Evolutionary conservation across 805 yeast genomes (phyloP).

Genomic region (Hagleromyces aurorensis): DNA sequence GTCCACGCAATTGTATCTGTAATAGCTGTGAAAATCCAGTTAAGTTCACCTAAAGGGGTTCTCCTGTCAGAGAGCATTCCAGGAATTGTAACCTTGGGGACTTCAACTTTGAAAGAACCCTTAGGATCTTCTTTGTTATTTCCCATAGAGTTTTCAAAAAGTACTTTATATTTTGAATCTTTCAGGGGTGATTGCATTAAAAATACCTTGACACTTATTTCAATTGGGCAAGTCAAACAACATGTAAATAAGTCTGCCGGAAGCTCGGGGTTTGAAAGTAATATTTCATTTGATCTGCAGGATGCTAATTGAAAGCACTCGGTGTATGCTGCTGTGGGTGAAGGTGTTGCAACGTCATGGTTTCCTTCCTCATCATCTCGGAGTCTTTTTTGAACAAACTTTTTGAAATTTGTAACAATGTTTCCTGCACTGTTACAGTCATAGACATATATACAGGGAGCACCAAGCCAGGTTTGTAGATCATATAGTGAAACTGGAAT

Average conservation of each 20-base stretch:
- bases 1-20: slow-evolving; percentile 99
- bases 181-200: slow-evolving; percentile 71
- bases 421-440: slow-evolving; percentile 95
- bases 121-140: slow-evolving; percentile 14
- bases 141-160: slow-evolving; percentile 32
- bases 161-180: slow-evolving; percentile 34
- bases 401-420: slow-evolving; percentile 80
- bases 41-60: slow-evolving; percentile 91
- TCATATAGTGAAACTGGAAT: slow-evolving; percentile 95
- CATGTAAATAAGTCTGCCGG: slow-evolving; percentile 96
- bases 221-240: slow-evolving; percentile 92
- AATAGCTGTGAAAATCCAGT: slow-evolving; percentile 96
- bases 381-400: slow-evolving; percentile 82
- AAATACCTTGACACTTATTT: slow-evolving; percentile 87
- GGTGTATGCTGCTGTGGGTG: slow-evolving; percentile 45
- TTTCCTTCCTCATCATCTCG: slow-evolving; percentile 69
- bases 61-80: slow-evolving; percentile 88
- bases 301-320: slow-evolving; percentile 94
- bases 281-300: slow-evolving; percentile 72
- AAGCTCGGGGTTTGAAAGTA: slow-evolving; percentile 88
- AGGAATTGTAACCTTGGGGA: slow-evolving; percentile 58
- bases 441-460: slow-evolving; percentile 90
- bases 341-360: slow-evolving; percentile 36
- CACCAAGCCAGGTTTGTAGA: slow-evolving; percentile 94
- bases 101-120: slow-evolving; percentile 17